Percentiles rank a stretch among this genome's conserved stretches.
phyloP scores from a whole-genome alignment of 1,284 basidiomycete genomes.

The Apiotrichum veenhuisii region DNA sequence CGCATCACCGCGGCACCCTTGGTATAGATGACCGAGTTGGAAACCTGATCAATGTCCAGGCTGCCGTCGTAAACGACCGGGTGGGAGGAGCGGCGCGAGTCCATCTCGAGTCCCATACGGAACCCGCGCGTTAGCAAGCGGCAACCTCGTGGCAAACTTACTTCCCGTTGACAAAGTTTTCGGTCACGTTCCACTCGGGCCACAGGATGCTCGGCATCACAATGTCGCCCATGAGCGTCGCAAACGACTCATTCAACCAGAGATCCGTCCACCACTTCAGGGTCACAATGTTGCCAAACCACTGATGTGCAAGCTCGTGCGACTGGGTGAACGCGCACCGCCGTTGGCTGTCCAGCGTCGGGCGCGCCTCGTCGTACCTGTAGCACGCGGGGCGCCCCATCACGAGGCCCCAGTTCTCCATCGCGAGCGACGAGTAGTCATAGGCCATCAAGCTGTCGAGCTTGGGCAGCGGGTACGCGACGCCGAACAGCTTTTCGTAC shows the following conservation, averaged over 20 bases:
- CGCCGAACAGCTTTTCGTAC: conserved; percentile 85
- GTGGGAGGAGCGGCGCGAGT: conserved; percentile 86
- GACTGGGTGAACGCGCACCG: conserved; percentile 56
- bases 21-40: conserved; percentile 76
- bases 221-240: conserved; percentile 75
- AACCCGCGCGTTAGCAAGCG: too few species aligned
- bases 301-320: conserved; percentile 49
- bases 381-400: conserved; percentile 81
- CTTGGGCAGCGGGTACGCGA: conserved; percentile 88
- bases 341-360: conserved; percentile 72
- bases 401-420: conserved; percentile 95
- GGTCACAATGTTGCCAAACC: conserved; percentile 83
- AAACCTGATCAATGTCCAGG: conserved; percentile 80
- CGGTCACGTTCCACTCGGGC: conserved; percentile 56
- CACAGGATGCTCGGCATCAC: conserved; percentile 69
- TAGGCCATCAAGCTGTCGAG: conserved; percentile 75
- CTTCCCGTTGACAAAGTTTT: conserved; percentile 55
- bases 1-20: conserved; percentile 82
- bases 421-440: conserved; percentile 86
- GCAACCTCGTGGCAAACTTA: too few species aligned
- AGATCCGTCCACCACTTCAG: conserved; percentile 86
- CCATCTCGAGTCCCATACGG: conserved; percentile 77
- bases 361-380: conserved; percentile 72
- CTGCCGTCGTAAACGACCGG: conserved; percentile 87
- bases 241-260: conserved; percentile 73